Evolutionary conservation across 176 grass and related monocot genomes (phyloP).

Genomic region (Lolium rigidum): DNA sequence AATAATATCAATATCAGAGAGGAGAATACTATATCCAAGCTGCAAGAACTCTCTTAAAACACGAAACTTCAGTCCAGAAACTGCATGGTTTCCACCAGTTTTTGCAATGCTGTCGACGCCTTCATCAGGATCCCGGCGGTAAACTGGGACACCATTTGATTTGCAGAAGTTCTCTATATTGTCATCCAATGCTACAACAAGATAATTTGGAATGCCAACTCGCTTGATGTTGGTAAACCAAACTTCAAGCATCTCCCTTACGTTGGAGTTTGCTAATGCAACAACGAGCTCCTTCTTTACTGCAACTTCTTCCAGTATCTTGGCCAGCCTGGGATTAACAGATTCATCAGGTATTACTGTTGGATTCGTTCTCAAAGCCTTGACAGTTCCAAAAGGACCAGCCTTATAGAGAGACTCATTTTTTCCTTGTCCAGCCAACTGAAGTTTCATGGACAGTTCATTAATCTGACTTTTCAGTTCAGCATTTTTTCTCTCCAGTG

Average conservation of each 20-base stretch:
- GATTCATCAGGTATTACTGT: conserved; percentile 77
- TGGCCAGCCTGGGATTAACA: conserved; percentile 75
- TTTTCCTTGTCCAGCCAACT: conserved; percentile 71
- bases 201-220: conserved; percentile 88
- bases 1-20: conserved; percentile 95
- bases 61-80: conserved; percentile 92
- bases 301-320: conserved; percentile 74
- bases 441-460: conserved; percentile 74
- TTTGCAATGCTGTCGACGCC: conserved; percentile 78
- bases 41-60: conserved; percentile 97
- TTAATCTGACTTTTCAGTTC: conserved; percentile 84
- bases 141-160: conserved; percentile 78
- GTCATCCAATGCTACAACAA: conserved; percentile 93
- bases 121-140: conserved; percentile 77
- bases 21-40: conserved; percentile 88
- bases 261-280: conserved; percentile 95
- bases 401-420: conserved; percentile 55
- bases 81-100: conserved; percentile 82
- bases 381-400: conserved; percentile 91
- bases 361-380: conserved; percentile 87
- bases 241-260: conserved; percentile 76
- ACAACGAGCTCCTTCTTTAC: conserved; percentile 87
- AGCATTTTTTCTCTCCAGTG: conserved; percentile 71
- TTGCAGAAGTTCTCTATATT: conserved; percentile 77
- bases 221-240: conserved; percentile 93